Conservation (phyloP, 345 rosid species). For the Linum usitatissimum region DNA sequence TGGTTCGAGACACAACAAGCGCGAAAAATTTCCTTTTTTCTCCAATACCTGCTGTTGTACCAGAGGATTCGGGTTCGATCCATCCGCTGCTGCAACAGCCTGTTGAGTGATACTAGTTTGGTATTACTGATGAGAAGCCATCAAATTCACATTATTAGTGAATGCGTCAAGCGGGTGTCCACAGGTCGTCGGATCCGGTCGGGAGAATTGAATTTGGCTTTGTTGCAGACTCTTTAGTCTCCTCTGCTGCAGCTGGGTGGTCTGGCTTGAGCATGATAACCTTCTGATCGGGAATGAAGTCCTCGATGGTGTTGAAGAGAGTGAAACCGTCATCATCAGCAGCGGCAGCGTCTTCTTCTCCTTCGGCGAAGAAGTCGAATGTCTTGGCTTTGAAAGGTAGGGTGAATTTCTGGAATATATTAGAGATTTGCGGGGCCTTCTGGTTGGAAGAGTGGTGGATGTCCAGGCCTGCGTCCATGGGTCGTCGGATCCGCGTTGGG, state of each 20-base stretch:
- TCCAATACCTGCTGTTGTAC: no score
- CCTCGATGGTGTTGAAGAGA: conserved; percentile 78
- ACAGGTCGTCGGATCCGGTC: conserved; percentile 23
- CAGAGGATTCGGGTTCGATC: no score
- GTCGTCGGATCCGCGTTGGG: neutral
- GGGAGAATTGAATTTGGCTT: conserved; percentile 8
- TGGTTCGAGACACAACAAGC: no score
- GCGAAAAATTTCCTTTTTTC: no score
- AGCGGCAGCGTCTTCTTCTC: conserved; percentile 17
- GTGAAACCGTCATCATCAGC: conserved; percentile 36
- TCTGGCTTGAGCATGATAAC: conserved; percentile 91
- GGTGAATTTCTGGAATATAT: conserved; percentile 90
- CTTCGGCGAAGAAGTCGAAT: conserved; percentile 79
- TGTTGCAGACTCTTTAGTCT: neutral
- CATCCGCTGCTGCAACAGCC: no score
- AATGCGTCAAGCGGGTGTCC: conserved; percentile 32
- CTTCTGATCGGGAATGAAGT: conserved; percentile 83
- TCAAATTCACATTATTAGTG: no score
- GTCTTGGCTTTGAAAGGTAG: conserved; percentile 85
- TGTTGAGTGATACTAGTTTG: no score
- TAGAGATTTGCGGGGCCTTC: conserved; percentile 66
- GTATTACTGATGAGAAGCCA: no score
- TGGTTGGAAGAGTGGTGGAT: conserved; percentile 22
- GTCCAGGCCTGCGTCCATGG: conserved; percentile 31
- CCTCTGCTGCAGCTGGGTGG: conserved; percentile 11